Conservation (phyloP, 306 rosid species). For the Senna tora region DNA sequence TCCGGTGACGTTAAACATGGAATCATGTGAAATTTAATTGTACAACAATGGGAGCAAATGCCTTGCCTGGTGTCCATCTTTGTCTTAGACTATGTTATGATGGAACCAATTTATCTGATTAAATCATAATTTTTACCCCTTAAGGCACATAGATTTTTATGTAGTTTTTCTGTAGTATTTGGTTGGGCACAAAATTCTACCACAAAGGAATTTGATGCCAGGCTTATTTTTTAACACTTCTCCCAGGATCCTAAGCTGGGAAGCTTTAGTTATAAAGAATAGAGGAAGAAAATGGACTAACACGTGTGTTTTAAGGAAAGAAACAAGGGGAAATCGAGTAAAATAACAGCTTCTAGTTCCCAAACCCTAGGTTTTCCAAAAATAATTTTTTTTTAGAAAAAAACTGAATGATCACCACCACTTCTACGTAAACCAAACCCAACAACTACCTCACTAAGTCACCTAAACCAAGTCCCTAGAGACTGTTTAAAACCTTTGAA, state of each 20-base stretch:
- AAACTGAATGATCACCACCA: too few species aligned
- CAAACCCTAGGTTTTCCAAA: too few species aligned
- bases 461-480: too few species aligned
- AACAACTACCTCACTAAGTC: too few species aligned
- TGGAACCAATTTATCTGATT: constrained; percentile 2
- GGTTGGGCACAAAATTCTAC: constrained; percentile 23
- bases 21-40: neutral
- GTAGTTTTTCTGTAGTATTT: constrained; percentile 11
- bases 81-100: neutral
- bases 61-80: neutral
- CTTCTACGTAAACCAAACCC: too few species aligned
- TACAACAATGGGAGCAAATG: neutral
- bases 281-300: constrained; percentile 9
- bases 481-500: too few species aligned
- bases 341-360: too few species aligned
- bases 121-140: neutral
- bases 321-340: constrained; percentile 5
- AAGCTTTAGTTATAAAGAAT: constrained; percentile 21
- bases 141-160: constrained; percentile 21
- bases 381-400: too few species aligned
- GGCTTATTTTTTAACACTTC: constrained; percentile 20
- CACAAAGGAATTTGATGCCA: constrained; percentile 21
- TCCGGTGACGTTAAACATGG: neutral
- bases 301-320: constrained; percentile 7
- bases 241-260: neutral